Evolutionary conservation across 2,329 filamentous ascomycete species (phyloP).

Genomic region (Neocucurbitaria cava): DNA sequence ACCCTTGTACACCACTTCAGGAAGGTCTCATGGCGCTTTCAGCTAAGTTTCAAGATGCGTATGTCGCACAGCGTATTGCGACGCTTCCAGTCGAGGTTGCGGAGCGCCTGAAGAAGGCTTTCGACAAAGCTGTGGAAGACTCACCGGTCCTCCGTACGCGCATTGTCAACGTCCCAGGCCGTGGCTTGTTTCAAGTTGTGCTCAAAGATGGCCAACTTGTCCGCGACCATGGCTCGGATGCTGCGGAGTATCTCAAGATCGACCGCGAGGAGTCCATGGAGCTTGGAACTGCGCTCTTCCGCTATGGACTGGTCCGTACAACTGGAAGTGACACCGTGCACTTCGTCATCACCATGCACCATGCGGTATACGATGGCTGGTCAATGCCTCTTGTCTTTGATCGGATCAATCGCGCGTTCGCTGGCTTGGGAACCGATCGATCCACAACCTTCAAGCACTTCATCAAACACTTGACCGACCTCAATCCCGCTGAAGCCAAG

Average conservation of each 20-base stretch:
- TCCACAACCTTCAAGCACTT: conserved; percentile 56
- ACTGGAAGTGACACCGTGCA: conserved; percentile 36
- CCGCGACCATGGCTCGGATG: conserved; percentile 36
- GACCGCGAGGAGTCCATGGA: conserved; percentile 47
- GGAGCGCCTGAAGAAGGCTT: conserved; percentile 44
- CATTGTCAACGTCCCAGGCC: conserved; percentile 46
- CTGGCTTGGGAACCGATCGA: conserved; percentile 30
- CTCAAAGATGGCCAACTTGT: conserved; percentile 39
- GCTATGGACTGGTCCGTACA: conserved; percentile 46
- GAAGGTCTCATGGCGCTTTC: conserved; percentile 52
- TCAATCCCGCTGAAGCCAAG: conserved; percentile 50
- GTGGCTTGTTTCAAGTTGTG: conserved; percentile 50
- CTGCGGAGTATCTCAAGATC: conserved; percentile 43
- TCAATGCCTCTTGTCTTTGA: conserved; percentile 48
- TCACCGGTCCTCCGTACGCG: conserved; percentile 50
- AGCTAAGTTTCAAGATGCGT: conserved; percentile 45
- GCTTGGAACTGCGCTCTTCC: conserved; percentile 49
- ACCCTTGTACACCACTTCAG: conserved; percentile 53
- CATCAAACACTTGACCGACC: conserved; percentile 56
- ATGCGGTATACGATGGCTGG: conserved; percentile 61
- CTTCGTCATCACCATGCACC: conserved; percentile 60
- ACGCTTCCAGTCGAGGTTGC: conserved; percentile 42
- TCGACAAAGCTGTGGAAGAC: conserved; percentile 41
- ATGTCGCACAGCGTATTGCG: conserved; percentile 49
- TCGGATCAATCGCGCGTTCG: conserved; percentile 41